Base-by-base conservation (phyloP, 805 yeast genomes). In the Saccharomycopsis fibuligera region DNA sequence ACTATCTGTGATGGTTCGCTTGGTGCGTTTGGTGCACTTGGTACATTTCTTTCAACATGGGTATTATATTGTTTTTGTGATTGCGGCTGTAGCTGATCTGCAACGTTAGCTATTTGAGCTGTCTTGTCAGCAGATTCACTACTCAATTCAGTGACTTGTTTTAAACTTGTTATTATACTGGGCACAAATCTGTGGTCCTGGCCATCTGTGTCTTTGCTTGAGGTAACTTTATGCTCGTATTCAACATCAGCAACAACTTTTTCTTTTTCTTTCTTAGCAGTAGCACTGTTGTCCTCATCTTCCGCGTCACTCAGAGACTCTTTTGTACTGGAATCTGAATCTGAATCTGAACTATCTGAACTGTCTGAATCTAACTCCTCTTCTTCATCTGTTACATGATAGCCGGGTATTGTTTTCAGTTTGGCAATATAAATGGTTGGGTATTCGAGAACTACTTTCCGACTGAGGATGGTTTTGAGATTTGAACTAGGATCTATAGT, bases 281-380 rank as follows among this genome's bases (percentile, higher is more conserved):
- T 49, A 14, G 51, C 56, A 23, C 68, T 65, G 23, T 68, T 60
- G 30, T 61, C 61, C 49, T 68, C 67, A 56, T 68, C 69, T 29
- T 29, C 31, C 31, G 8, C 31, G 12, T 29, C 31, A 12, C 31
- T 29, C 31, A 8, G 14, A 19, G 41, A 38, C 24, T 17, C 16
- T 24, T 41, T 31, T 5, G 25, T 38, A 42, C 37, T 42, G 9
- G 44, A 27, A 19, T 41, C 44, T 9, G 40, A 33, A n/a, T 12
- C 10, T 14, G 24, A 21, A 6, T 40, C 44, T 17, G 41, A 9
- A n/a, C n/a, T 29, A n/a, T 8, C 5, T 14, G 19, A 23, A 16
- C 33, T 23, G 12, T 40, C 33, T n/a, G n/a, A n/a, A n/a, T n/a
- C n/a, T n/a, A n/a, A n/a, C 36, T 33, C 21, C 9, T 33, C 36